Conservation (phyloP, 306 rosid genomes). For the Corylus avellana region DNA sequence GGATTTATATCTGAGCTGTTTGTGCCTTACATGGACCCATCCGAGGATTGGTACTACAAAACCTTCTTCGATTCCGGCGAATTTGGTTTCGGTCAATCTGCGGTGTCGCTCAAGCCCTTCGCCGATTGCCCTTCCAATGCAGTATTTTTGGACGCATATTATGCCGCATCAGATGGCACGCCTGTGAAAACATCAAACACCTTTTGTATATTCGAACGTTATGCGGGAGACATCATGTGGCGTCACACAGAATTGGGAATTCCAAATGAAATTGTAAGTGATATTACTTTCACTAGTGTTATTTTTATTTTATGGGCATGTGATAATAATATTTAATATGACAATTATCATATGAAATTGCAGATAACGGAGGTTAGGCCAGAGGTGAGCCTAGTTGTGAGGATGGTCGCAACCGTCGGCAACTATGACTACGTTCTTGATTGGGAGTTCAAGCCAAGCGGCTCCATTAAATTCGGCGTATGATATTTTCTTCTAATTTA, state of each 20-base stretch:
- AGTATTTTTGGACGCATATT: constrained; percentile 49
- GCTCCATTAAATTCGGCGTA: constrained; percentile 59
- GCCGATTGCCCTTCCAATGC: constrained; percentile 64
- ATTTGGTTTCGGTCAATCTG: constrained; percentile 53
- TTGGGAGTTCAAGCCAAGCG: constrained; percentile 66
- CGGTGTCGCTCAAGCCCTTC: constrained; percentile 42
- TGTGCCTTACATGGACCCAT: constrained; percentile 70
- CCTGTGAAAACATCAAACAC: constrained; percentile 52
- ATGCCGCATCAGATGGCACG: constrained; percentile 34
- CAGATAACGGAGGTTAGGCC: constrained; percentile 51
- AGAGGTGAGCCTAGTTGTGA: constrained; percentile 51
- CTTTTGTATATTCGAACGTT: constrained; percentile 60
- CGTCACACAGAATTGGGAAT: constrained; percentile 53
- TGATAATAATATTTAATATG: neutral
- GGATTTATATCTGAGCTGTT: constrained; percentile 58
- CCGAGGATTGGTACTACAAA: constrained; percentile 56
- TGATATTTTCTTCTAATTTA: neutral
- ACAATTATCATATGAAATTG: neutral
- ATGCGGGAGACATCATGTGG: constrained; percentile 62
- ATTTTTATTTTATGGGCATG: too few species aligned
- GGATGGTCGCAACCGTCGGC: constrained; percentile 46
- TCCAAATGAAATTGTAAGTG: constrained; percentile 29
- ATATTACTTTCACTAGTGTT: neutral
- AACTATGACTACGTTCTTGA: constrained; percentile 59
- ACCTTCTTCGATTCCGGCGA: constrained; percentile 58